Base-by-base conservation (phyloP, 805 yeast species). In the Saccharomycopsis sp. region DNA sequence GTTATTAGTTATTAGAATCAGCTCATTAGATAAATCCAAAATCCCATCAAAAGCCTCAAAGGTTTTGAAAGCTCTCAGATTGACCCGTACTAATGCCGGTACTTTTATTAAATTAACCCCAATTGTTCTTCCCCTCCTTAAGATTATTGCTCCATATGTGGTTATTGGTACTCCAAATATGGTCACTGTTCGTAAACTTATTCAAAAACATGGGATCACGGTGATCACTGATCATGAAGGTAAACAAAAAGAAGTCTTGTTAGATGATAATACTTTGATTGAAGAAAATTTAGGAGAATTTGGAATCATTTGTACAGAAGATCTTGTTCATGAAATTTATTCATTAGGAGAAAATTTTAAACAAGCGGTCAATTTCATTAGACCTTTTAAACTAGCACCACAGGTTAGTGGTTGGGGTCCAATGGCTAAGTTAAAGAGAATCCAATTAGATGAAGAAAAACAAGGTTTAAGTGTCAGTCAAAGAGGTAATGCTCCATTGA, bases 261-360 rank as follows among this genome's bases (percentile, higher is more conserved):
- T 83, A 51, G 83, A 82, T 57, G 86, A 79, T 59, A 83, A 83
- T 63, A 77, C 74, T 51, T 60, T 76, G 31, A 78, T 83, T 39
- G 94, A 83, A 61, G 87, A 81, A 52, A 64, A 67, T 52, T 66
- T 83, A 47, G 79, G 79, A 31, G 82, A 79, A 6, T 62, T 66
- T 40, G 87, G 89, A 21, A 63, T 79, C 45, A 75, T 83, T 48
- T 83, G 94, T 72, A 70, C 80, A 15, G 92, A 83, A 63, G 94
- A 83, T 60, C 66, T 83, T 42, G 72, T 83, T 40, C 85, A 78
- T 54, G 89, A 82, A 60, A 67, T 83, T 40, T 66, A 64, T 17
- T 57, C 76, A 14, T 52, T 80, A 50, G 82, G 86, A 15, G 84
- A 74, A 20, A 62, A 69, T 46, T 83, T 83, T 64, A 74, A 76